Evolutionary conservation across 495 filamentous ascomycete genomes (phyloP).

Genomic region (Aspergillus asperescens): DNA sequence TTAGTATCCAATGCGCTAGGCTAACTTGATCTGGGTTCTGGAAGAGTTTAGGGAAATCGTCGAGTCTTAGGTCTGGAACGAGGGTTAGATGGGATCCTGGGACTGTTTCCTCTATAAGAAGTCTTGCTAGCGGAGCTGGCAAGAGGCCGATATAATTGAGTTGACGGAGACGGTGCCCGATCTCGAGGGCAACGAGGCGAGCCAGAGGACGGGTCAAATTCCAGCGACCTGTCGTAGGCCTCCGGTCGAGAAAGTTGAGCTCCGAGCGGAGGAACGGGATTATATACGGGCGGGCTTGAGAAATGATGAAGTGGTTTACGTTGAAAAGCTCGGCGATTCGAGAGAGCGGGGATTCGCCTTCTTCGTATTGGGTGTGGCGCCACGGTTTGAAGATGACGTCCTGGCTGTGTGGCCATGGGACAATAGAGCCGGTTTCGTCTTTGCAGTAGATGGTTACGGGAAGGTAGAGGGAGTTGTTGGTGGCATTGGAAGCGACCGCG

Average conservation of each 20-base stretch:
- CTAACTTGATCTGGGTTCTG: constrained; percentile 72
- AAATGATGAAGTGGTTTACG: constrained; percentile 96
- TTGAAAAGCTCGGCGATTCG: constrained; percentile 91
- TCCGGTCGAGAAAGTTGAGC: constrained; percentile 65
- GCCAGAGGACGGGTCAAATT: constrained; percentile 59
- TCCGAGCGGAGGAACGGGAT: constrained; percentile 83
- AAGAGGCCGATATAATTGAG: constrained; percentile 72
- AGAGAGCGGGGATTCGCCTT: constrained; percentile 72
- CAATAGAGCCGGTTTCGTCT: constrained; percentile 67
- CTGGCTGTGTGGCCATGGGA: constrained; percentile 69
- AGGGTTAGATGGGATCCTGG: constrained; percentile 77
- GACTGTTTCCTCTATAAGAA: constrained; percentile 82
- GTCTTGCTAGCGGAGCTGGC: constrained; percentile 61
- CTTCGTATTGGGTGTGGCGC: constrained; percentile 62
- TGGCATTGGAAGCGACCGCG: constrained; percentile 85
- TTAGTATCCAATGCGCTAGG: constrained; percentile 77
- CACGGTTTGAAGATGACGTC: constrained; percentile 64
- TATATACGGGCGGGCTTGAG: constrained; percentile 90
- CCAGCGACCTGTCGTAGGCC: constrained; percentile 50
- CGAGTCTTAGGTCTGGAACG: constrained; percentile 68
- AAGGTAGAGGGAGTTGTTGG: constrained; percentile 59
- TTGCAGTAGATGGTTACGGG: constrained; percentile 77
- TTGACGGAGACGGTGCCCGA: constrained; percentile 77
- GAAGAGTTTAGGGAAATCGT: constrained; percentile 70
- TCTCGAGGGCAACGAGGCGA: constrained; percentile 65